A percentile compares a stretch with the other conserved stretches of the same genome.
Evolutionary conservation across 179 eudicot species (phyloP).

Genomic region (Silene noctiflora): DNA sequence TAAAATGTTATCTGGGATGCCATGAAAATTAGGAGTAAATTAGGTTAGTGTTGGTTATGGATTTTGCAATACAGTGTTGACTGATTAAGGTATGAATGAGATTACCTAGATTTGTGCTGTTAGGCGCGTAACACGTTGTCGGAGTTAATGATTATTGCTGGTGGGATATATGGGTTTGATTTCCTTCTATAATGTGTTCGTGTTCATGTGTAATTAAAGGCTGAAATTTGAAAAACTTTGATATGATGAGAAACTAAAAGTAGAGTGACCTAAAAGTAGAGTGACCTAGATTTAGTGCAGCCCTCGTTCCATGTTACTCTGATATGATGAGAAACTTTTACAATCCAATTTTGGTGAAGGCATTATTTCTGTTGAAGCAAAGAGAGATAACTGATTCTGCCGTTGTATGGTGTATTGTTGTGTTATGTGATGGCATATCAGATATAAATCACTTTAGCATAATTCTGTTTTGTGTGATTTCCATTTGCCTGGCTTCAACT

Average conservation of each 20-base stretch:
- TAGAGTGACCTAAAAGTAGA: constrained; percentile 1
- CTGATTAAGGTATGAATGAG: background rate
- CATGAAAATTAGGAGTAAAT: background rate
- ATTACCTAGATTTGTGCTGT: background rate
- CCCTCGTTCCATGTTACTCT: background rate
- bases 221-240: background rate
- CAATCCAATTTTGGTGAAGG: background rate
- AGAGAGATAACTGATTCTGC: background rate
- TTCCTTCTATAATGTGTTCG: no score
- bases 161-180: background rate
- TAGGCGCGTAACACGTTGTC: background rate
- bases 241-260: background rate
- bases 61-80: background rate
- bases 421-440: background rate
- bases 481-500: no score
- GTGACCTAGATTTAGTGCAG: no score
- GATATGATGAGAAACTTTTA: background rate
- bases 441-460: background rate
- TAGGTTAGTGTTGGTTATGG: no score
- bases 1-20: background rate
- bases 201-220: no score
- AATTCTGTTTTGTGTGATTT: background rate
- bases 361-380: background rate
- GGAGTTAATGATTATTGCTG: background rate
- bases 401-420: background rate